These are phyloP conservation scores for Arabidopsis hybrid DNA, from an alignment of 441 rosid genomes.

Conservation along the genomic window DNA sequence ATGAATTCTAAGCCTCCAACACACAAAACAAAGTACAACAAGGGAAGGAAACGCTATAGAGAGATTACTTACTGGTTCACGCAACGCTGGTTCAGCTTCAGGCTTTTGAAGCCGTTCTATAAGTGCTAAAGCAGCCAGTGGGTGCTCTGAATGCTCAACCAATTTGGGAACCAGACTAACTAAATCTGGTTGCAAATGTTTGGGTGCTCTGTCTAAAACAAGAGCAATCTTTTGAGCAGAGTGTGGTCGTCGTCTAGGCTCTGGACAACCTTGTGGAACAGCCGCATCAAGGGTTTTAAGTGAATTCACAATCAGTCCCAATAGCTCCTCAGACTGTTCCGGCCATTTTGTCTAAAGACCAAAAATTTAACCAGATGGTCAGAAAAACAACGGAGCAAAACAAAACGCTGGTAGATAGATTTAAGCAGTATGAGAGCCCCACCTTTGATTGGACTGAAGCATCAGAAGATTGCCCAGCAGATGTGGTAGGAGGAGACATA, in stretches of 20 bases:
- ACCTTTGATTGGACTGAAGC: conserved; percentile 86
- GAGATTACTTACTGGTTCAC: conserved; percentile 76
- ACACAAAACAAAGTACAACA: conserved; percentile 10
- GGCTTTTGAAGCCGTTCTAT: conserved; percentile 87
- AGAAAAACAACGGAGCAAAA: conserved; percentile 28
- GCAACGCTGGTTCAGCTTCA: conserved; percentile 85
- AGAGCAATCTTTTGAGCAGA: conserved; percentile 95
- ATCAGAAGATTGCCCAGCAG: conserved; percentile 66
- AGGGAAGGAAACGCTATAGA: conserved; percentile 20
- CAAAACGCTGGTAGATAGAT: conserved; percentile 11
- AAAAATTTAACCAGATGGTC: conserved; percentile 35
- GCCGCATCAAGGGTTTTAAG: conserved; percentile 94
- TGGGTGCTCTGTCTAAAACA: conserved; percentile 94
- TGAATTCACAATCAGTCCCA: conserved; percentile 96
- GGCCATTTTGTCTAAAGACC: conserved; percentile 93
- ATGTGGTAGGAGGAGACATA: conserved; percentile 66
- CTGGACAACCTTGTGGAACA: conserved; percentile 94
- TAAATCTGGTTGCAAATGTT: conserved; percentile 87
- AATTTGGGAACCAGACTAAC: conserved; percentile 92
- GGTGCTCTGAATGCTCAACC: conserved; percentile 97
- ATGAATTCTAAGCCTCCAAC: conserved; percentile 20
- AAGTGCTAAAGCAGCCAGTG: conserved; percentile 89
- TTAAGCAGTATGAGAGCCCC: conserved; percentile 35
- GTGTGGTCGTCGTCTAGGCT: conserved; percentile 92
- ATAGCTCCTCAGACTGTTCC: conserved; percentile 97